phyloP scores from a whole-genome alignment of 352 stramenopile species.

The Pythium chondricola region DNA sequence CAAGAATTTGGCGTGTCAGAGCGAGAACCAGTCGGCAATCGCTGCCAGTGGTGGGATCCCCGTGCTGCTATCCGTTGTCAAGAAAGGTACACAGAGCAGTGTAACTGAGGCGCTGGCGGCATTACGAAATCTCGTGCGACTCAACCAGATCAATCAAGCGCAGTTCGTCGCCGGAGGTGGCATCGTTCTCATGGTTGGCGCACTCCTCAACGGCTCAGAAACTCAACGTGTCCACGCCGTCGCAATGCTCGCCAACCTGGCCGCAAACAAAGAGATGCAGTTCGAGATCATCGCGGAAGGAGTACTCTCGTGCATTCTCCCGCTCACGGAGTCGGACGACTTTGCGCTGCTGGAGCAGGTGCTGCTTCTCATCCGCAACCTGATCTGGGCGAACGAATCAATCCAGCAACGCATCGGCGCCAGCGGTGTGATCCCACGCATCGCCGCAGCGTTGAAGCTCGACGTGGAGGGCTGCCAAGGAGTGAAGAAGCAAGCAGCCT shows the following conservation, averaged over 20 bases:
- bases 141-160: conserved; percentile 3
- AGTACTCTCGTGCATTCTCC: conserved; percentile 2
- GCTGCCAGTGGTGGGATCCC: conserved; percentile 3
- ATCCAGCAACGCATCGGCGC: conserved; percentile 11
- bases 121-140: conserved; percentile 13
- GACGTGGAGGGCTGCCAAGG: conserved; percentile 3
- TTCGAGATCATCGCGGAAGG: conserved; percentile 14
- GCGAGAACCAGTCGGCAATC: conserved; percentile 11
- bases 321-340: conserved; percentile 3
- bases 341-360: conserved; percentile 5
- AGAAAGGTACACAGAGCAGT: background rate
- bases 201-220: conserved; percentile 6
- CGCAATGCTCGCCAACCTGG: conserved; percentile 8
- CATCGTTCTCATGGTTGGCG: conserved; percentile 5
- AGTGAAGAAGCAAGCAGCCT: conserved; percentile 15
- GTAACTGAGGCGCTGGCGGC: conserved; percentile 7
- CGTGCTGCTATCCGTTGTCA: conserved; percentile 6
- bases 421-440: conserved; percentile 9
- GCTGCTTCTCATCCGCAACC: conserved; percentile 6
- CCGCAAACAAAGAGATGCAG: conserved; percentile 1
- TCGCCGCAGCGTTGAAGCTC: conserved; percentile 3
- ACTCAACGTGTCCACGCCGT: conserved; percentile 9
- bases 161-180: background rate
- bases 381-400: conserved; percentile 10
- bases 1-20: conserved; percentile 16